Evolutionary conservation across 78 protist species (phyloP).

Genomic region (Creolimax fragrantissima): DNA sequence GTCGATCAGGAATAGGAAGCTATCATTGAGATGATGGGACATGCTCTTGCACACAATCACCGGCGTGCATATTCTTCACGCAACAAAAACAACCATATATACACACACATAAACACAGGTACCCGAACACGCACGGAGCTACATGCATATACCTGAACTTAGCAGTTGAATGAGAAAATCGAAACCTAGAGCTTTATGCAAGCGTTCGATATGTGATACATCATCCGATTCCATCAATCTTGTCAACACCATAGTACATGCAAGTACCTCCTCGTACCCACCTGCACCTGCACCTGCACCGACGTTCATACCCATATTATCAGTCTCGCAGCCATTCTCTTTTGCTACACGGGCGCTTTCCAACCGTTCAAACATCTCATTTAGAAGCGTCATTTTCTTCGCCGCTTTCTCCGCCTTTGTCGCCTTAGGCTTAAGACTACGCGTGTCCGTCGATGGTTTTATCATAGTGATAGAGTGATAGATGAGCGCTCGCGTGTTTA

Average conservation of each 20-base stretch:
- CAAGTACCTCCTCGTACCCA: neutral
- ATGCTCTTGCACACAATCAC: no score
- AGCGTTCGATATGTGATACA: neutral
- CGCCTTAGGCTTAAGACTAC: no score
- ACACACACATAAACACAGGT: neutral
- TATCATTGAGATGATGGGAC: no score
- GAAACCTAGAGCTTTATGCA: neutral
- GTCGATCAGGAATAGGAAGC: no score
- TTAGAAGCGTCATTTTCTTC: neutral
- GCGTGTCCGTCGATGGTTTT: no score
- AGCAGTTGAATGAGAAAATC: neutral
- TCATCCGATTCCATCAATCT: neutral
- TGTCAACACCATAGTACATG: neutral
- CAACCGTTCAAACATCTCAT: neutral
- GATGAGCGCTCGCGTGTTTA: no score
- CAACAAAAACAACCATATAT: neutral
- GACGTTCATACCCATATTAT: neutral
- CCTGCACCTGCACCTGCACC: neutral
- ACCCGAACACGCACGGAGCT: neutral
- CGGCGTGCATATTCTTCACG: no score
- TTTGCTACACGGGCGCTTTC: neutral
- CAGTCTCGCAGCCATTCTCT: neutral
- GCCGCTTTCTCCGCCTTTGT: neutral
- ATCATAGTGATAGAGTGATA: no score
- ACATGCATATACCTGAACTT: neutral